Conservation (phyloP, 1,284 basidiomycete genomes). For the Malassezia cuniculi region DNA sequence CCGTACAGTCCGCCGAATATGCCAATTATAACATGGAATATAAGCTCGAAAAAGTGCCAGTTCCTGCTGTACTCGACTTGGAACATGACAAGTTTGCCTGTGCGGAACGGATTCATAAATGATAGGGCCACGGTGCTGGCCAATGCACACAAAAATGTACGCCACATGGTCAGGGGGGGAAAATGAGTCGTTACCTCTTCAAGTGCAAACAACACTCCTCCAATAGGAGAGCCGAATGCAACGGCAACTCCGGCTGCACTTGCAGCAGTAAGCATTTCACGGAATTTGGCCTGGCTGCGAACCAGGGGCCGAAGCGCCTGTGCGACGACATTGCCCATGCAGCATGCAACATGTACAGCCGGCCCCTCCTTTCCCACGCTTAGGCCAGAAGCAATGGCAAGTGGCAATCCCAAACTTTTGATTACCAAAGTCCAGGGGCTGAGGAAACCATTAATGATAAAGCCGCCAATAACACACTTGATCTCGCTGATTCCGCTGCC, state of each 20-base stretch:
- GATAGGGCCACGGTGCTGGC: conserved; percentile 91
- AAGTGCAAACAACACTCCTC: conserved; percentile 78
- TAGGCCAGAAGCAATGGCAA: conserved; percentile 82
- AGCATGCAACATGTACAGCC: conserved; percentile 91
- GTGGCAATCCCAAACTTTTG: conserved; percentile 75
- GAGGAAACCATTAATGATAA: conserved; percentile 89
- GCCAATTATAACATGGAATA: conserved; percentile 84
- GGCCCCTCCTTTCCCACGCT: conserved; percentile 98
- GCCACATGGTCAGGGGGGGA: conserved; percentile 96
- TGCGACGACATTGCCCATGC: conserved; percentile 77
- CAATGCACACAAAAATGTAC: conserved; percentile 89
- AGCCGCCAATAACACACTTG: conserved; percentile 93
- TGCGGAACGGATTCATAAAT: conserved; percentile 94
- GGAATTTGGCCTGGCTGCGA: conserved; percentile 81
- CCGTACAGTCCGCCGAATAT: conserved; percentile 95
- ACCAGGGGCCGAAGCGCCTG: conserved; percentile 68
- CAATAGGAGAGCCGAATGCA: conserved; percentile 92
- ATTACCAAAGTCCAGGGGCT: conserved; percentile 79
- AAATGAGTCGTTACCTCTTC: conserved; percentile 76
- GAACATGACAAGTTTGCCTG: conserved; percentile 93
- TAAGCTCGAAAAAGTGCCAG: conserved; percentile 98
- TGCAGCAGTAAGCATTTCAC: conserved; percentile 84
- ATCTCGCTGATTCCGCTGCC: conserved; percentile 98
- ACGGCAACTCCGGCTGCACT: conserved; percentile 95
- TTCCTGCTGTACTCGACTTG: conserved; percentile 93